These are phyloP conservation scores for Saccharomyces hybrid DNA, from an alignment of 1,139 yeast genomes.

Conservation along the genomic window DNA sequence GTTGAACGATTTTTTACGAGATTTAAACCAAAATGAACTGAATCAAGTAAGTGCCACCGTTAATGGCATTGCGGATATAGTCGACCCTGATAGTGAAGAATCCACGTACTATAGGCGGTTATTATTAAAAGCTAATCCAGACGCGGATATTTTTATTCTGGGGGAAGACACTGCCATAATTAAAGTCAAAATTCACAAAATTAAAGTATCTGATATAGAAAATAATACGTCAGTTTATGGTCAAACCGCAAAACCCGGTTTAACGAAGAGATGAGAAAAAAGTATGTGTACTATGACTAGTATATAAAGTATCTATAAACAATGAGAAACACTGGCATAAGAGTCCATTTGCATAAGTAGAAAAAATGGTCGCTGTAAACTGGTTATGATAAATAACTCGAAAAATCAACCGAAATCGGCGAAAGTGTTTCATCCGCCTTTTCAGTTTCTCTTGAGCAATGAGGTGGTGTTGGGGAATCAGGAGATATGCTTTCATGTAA, in stretches of 20 bases:
- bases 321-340: background rate
- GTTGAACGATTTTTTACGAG: slow-evolving; percentile 56
- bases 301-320: slow-evolving; percentile 45
- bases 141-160: slow-evolving; percentile 61
- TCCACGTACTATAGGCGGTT: slow-evolving; percentile 48
- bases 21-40: slow-evolving; percentile 66
- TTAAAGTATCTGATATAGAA: slow-evolving; percentile 73
- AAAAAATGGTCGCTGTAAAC: background rate
- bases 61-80: slow-evolving; percentile 56
- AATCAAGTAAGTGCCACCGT: slow-evolving; percentile 73
- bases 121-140: slow-evolving; percentile 53
- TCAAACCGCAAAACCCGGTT: background rate
- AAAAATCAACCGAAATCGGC: slow-evolving; percentile 28
- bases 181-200: slow-evolving; percentile 51
- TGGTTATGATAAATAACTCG: slow-evolving; percentile 20
- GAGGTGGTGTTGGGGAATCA: slow-evolving; percentile 1
- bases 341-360: background rate
- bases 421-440: slow-evolving; percentile 20
- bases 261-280: background rate
- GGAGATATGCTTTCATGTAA: slow-evolving; percentile 2
- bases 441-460: slow-evolving; percentile 13
- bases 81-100: slow-evolving; percentile 37
- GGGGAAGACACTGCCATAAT: slow-evolving; percentile 57
- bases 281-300: background rate
- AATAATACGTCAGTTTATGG: slow-evolving; percentile 46